A percentile compares a stretch with the other conserved stretches of the same genome.
Conservation (phyloP, 805 yeast species). For the Spathaspora girioi region DNA sequence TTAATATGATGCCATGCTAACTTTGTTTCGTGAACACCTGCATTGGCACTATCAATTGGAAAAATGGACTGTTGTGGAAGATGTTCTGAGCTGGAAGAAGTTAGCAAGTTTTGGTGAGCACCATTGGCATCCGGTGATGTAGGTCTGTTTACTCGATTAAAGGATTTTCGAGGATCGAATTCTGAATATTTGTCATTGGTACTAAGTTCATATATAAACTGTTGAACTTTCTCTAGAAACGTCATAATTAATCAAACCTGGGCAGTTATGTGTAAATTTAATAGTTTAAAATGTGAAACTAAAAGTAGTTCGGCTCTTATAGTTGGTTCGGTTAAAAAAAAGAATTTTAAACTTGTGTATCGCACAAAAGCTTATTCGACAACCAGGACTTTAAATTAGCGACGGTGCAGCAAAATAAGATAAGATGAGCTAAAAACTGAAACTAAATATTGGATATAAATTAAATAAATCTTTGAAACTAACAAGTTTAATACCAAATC, state of each 20-base stretch:
- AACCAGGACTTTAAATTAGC: neutral
- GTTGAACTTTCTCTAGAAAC: slow-evolving; percentile 42
- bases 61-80: slow-evolving; percentile 17
- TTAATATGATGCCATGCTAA: slow-evolving; percentile 89
- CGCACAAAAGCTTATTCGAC: neutral
- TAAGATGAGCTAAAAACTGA: neutral
- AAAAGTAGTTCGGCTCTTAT: neutral
- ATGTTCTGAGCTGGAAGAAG: slow-evolving; percentile 22
- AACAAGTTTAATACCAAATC: too few relatives aligned
- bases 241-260: slow-evolving; percentile 11
- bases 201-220: slow-evolving; percentile 58
- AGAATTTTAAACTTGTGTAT: neutral
- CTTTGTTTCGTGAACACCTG: slow-evolving; percentile 71
- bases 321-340: neutral
- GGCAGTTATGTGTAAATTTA: too few relatives aligned
- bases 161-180: slow-evolving; percentile 48
- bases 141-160: slow-evolving; percentile 40
- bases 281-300: neutral
- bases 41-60: slow-evolving; percentile 21
- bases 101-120: slow-evolving; percentile 17
- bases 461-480: neutral
- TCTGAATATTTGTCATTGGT: slow-evolving; percentile 72
- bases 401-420: too few relatives aligned
- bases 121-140: slow-evolving; percentile 24
- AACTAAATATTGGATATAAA: too few relatives aligned